phyloP scores from a whole-genome alignment of 352 stramenopile species.

The Globisporangium nagaii region DNA sequence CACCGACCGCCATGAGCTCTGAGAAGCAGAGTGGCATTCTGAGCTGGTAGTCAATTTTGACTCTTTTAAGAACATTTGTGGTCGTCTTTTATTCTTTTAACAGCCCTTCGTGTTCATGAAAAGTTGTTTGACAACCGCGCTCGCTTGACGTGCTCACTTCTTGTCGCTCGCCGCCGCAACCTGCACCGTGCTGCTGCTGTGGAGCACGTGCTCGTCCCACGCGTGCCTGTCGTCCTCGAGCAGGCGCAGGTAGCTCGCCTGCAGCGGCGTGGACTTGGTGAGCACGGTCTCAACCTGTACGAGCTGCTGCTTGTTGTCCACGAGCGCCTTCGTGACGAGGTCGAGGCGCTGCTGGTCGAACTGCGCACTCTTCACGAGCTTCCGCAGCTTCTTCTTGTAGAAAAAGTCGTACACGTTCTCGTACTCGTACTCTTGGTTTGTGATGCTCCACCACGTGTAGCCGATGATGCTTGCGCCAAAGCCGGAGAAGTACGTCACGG shows the following conservation, averaged over 20 bases:
- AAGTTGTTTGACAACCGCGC: no score
- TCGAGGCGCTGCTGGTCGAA: slow-evolving; percentile 55
- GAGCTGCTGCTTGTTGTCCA: slow-evolving; percentile 30
- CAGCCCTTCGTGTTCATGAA: no score
- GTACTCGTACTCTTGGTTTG: slow-evolving; percentile 86
- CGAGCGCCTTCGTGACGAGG: slow-evolving; percentile 32
- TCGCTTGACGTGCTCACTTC: no score
- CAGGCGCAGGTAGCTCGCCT: slow-evolving; percentile 66
- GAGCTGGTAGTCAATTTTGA: not conserved
- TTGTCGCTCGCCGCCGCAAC: not conserved
- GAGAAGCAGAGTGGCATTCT: no score
- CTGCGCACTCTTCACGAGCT: slow-evolving; percentile 46
- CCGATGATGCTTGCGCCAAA: slow-evolving; percentile 73
- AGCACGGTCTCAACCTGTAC: slow-evolving; percentile 53
- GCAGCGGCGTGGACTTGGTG: slow-evolving; percentile 52
- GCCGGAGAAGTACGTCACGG: slow-evolving; percentile 86
- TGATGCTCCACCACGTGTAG: slow-evolving; percentile 82
- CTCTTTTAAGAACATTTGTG: not conserved
- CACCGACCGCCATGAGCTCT: no score
- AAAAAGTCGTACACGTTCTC: slow-evolving; percentile 86
- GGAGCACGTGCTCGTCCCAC: slow-evolving; percentile 10
- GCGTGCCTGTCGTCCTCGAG: slow-evolving; percentile 20
- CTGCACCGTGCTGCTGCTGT: not conserved
- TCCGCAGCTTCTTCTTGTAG: slow-evolving; percentile 55
- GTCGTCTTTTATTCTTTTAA: not conserved